Base-by-base conservation (phyloP, 768 basidiomycete genomes). In the Suillus variegatus region DNA sequence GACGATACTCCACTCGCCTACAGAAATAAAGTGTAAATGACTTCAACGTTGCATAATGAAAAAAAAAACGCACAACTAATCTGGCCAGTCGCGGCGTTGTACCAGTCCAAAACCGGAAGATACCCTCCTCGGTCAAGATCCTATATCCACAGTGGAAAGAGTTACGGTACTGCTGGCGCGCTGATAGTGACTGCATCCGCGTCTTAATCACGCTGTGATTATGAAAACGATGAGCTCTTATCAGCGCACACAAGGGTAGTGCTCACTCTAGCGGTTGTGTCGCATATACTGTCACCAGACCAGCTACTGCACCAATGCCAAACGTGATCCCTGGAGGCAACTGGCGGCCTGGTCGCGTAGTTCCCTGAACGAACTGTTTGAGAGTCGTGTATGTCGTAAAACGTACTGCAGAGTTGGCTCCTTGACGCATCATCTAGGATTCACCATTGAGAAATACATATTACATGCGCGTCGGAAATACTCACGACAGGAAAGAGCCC, bases 121-220 rank as follows among this genome's bases (percentile, higher is more conserved):
- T 69, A 3, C 97, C 97, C 72, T 99, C 95, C 76, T 99, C 97
- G 0, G 90, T 94, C 68, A 94, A 88, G 73, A 98, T 95, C 55
- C 96, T 85, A 73, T 97, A 97, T 6, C 89, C 96, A 70, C 97
- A 99, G 71, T 99, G 95, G 80, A 98, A 92, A 3, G 95, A 90
- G 73, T 99, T 98, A 44, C 89, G 87, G 75, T 99, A 99, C 66
- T 95, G 90, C 28, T 82, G 78, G 12, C 86, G 82, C 0, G 97
- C 97, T 64, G 86, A 85, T 12, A 99, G 83, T 6, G 94, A 90
- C 77, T 99, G 97, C 97, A 99, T 99, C 32, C 97, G 88, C 13
- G 97, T 99, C 80, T 99, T 99, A 78, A 99, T 87, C 38, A 98
- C 95, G 73, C 95, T 97, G 69, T 16, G 54, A 66, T 64, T 41